Evolutionary conservation across 768 basidiomycete species (phyloP).

Genomic region (Trametes sanguinea): DNA sequence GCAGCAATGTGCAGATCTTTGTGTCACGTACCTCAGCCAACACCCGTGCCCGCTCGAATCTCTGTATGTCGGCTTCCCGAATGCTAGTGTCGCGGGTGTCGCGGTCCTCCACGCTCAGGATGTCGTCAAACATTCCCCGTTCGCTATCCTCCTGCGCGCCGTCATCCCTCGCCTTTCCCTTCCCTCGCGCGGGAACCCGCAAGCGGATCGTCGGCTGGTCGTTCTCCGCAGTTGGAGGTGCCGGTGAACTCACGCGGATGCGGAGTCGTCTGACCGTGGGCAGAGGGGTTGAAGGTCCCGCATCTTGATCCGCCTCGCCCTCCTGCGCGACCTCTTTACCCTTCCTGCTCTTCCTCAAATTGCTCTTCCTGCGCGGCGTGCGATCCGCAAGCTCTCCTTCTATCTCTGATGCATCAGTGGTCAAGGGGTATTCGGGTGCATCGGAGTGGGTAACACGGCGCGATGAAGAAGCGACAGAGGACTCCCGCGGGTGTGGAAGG

Average conservation of each 20-base stretch:
- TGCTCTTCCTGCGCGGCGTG: conserved; percentile 35
- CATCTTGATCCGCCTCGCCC: conserved; percentile 29
- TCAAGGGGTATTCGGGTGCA: conserved; percentile 20
- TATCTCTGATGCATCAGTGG: conserved; percentile 35
- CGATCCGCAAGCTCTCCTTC: conserved; percentile 36
- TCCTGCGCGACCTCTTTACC: conserved; percentile 24
- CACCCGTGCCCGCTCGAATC: conserved; percentile 73
- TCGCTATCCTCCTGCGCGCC: conserved; percentile 49
- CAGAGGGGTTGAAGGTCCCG: conserved; percentile 10
- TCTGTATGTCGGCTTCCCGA: conserved; percentile 55
- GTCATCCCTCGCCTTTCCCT: conserved; percentile 65
- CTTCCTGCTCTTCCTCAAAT: conserved; percentile 33
- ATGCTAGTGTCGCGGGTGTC: conserved; percentile 74
- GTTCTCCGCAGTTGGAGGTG: conserved; percentile 15
- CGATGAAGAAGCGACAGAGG: conserved; percentile 49
- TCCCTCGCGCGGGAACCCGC: conserved; percentile 60
- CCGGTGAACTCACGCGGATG: conserved; percentile 44
- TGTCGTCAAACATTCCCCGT: conserved; percentile 80
- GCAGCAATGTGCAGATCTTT: neutral
- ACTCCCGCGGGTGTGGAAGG: conserved; percentile 29
- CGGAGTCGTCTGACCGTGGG: conserved; percentile 47
- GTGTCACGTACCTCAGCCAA: conserved; percentile 65
- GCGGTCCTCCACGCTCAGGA: conserved; percentile 67
- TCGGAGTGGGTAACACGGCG: conserved; percentile 24
- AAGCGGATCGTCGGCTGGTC: conserved; percentile 48